Conservation (phyloP, 208 protist species). For the Leishmania turanica region DNA sequence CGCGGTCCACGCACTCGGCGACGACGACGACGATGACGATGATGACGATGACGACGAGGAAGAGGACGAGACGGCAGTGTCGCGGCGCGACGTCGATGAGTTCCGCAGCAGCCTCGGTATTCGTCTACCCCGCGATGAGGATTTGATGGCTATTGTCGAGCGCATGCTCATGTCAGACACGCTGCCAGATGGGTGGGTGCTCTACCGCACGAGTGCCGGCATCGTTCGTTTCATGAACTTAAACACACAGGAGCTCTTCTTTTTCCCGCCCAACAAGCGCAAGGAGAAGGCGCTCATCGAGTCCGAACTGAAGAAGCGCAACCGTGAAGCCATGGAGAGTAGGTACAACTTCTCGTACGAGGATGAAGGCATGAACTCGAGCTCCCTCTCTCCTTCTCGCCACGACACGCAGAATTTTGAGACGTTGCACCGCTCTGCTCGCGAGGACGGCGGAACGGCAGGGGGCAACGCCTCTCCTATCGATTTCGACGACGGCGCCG, state of each 20-base stretch:
- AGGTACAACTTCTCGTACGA: conserved; percentile 75
- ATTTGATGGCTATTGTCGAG: conserved; percentile 78
- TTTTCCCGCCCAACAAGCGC: conserved; percentile 78
- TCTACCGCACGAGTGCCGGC: conserved; percentile 87
- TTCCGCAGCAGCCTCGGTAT: conserved; percentile 87
- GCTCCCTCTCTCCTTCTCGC: conserved; percentile 24
- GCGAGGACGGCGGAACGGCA: conserved; percentile 8
- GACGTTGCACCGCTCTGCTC: conserved; percentile 11
- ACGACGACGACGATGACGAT: conserved; percentile 54
- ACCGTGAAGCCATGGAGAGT: conserved; percentile 73
- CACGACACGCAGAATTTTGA: conserved; percentile 15
- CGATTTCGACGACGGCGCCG: conserved; percentile 46
- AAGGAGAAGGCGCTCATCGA: conserved; percentile 73
- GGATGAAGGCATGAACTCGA: conserved; percentile 59
- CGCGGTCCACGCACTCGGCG: conserved; percentile 45
- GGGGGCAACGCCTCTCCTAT: conserved; percentile 27
- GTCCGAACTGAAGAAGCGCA: conserved; percentile 65
- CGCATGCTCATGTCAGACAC: conserved; percentile 83
- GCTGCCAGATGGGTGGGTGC: conserved; percentile 88
- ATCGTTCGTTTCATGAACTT: conserved; percentile 90
- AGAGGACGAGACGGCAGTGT: conserved; percentile 70
- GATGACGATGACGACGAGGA: conserved; percentile 70
- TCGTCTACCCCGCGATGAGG: conserved; percentile 80
- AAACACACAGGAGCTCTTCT: conserved; percentile 89
- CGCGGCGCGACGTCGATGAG: conserved; percentile 83